Percentiles rank a stretch among this genome's conserved stretches.
phyloP scores from a whole-genome alignment of 2,329 filamentous ascomycete species.

The Malbranchea zuffiana region DNA sequence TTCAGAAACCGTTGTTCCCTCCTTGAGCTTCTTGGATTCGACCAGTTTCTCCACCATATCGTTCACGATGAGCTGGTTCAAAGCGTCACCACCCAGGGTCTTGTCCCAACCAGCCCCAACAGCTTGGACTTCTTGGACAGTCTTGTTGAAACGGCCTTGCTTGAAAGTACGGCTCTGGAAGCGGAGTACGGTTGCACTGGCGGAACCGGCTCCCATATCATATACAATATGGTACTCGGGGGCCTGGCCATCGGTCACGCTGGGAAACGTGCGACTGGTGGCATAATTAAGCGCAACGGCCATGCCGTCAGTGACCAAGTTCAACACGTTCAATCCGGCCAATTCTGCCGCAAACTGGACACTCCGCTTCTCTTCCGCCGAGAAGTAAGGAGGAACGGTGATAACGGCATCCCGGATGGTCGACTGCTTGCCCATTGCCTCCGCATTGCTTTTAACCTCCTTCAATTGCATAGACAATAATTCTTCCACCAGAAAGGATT shows the following conservation, averaged over 20 bases:
- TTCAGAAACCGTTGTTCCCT: constrained; percentile 27
- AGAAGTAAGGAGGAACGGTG: constrained; percentile 84
- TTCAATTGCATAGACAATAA: constrained; percentile 92
- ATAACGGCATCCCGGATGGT: constrained; percentile 74
- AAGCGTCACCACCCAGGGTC: constrained; percentile 75
- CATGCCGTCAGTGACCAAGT: constrained; percentile 76
- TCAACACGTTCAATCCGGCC: constrained; percentile 75
- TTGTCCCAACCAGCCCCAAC: constrained; percentile 80
- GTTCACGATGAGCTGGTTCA: constrained; percentile 80
- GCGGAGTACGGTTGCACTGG: constrained; percentile 76
- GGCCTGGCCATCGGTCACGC: constrained; percentile 67
- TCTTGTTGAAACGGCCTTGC: constrained; percentile 94
- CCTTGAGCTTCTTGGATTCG: constrained; percentile 48
- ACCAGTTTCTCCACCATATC: constrained; percentile 77
- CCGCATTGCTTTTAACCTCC: constrained; percentile 80
- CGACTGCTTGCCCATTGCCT: constrained; percentile 65
- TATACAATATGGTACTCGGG: constrained; percentile 89
- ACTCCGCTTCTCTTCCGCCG: constrained; percentile 76
- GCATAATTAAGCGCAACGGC: constrained; percentile 94
- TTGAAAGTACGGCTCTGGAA: constrained; percentile 87
- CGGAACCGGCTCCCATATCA: constrained; percentile 94
- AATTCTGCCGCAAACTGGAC: constrained; percentile 74
- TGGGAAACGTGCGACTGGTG: constrained; percentile 79
- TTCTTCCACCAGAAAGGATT: constrained; percentile 70
- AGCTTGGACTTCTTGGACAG: constrained; percentile 86